Base-by-base conservation (phyloP, 805 yeast genomes). In the Scheffersomyces lignosus region DNA sequence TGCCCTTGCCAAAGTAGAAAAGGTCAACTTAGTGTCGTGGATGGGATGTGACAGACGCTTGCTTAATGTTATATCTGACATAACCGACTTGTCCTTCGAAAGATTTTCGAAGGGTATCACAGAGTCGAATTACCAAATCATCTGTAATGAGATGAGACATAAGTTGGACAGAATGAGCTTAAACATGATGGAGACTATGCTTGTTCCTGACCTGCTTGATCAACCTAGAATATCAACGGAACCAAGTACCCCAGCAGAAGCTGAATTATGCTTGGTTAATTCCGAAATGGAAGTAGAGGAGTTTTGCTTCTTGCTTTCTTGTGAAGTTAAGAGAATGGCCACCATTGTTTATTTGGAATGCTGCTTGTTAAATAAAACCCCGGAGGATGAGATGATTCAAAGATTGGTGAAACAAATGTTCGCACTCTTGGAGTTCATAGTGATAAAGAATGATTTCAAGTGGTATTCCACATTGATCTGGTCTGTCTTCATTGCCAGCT, bases 61-160 rank as follows among this genome's bases (percentile, higher is more conserved):
- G 29, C 33, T 60, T 2, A 45, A 48, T 24, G 44, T 54, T 6
- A 50, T 62, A 10, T 47, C 62, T 6, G 63, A 60, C 27, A 58
- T 60, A 23, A 62, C 67, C 5, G 66, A 62, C 33, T 42, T 62
- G 24, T 60, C 66, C 5, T 49, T 56, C 28, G 64, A 60, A 35
- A 44, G 62, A 34, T 34, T 30, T 7, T 36, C 42, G 26, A 27
- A 33, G 8, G 40, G 37, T 3, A 41, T 56, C 3, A 22, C 48
- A 2, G 48, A 46, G 22, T 18, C 31, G 3, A 40, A 43, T n/a
- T 56, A 49, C 38, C 12, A 24, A 6, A 30, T 36, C 5, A 28
- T 52, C 16, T 41, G 52, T 23, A 34, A 40, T 13, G 52, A 38
- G 14, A 43, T 60, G 37, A 36, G 40, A 23, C 20, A 28, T 4